Conservation (phyloP, 2,329 filamentous ascomycete species). For the Fusarium zealandicum region DNA sequence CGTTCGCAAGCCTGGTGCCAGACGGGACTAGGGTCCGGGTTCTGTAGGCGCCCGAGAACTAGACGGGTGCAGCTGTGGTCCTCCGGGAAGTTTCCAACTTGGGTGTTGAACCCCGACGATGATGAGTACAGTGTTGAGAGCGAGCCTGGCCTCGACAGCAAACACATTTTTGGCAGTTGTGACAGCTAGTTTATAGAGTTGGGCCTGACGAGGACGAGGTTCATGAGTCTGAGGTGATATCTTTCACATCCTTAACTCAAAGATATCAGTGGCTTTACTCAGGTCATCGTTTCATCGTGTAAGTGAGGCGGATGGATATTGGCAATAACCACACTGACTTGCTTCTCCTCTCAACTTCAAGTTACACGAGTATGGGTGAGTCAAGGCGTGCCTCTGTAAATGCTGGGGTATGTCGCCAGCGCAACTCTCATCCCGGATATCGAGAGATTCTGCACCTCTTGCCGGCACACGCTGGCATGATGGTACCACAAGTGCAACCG, state of each 20-base stretch:
- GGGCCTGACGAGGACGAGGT: background rate
- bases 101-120: conserved; percentile 3
- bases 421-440: conserved; percentile 3
- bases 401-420: conserved; percentile 9
- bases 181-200: background rate
- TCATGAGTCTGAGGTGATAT: too few species aligned
- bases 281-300: too few species aligned
- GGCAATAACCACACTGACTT: background rate
- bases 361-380: background rate
- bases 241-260: too few species aligned
- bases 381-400: background rate
- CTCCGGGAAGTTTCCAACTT: conserved; percentile 6
- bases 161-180: background rate
- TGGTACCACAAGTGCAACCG: conserved; percentile 20
- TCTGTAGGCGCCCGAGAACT: conserved; percentile 25
- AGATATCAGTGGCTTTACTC: too few species aligned
- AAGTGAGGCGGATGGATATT: background rate
- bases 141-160: background rate
- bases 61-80: conserved; percentile 3
- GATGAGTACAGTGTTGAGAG: background rate
- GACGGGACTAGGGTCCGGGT: conserved; percentile 8
- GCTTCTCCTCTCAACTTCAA: background rate
- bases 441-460: conserved; percentile 25
- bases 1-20: conserved; percentile 5
- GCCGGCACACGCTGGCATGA: conserved; percentile 1